phyloP scores from a whole-genome alignment of 257 asterid species.

The Linaria vulgaris region DNA sequence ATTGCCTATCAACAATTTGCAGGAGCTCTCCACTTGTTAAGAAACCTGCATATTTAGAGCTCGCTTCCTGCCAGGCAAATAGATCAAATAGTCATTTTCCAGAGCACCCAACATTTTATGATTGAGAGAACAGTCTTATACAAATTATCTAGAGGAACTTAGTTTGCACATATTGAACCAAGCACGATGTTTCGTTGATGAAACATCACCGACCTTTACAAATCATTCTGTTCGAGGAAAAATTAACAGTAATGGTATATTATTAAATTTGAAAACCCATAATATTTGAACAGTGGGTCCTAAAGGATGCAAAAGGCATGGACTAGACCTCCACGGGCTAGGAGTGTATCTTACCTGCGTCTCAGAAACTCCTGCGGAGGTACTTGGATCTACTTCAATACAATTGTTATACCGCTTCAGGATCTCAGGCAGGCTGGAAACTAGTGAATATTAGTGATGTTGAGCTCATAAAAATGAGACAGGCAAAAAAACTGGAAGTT shows the following conservation, averaged over 20 bases:
- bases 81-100: neutral
- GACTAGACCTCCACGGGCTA: neutral
- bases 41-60: constrained; percentile 29
- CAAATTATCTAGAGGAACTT: too few relatives aligned
- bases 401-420: constrained; percentile 25
- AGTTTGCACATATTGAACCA: too few relatives aligned
- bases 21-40: constrained; percentile 43
- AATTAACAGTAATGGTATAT: neutral
- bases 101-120: too few relatives aligned
- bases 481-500: too few relatives aligned
- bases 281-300: too few relatives aligned
- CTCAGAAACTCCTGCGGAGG: constrained; percentile 13
- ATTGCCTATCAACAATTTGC: constrained; percentile 49
- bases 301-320: too few relatives aligned
- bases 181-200: too few relatives aligned
- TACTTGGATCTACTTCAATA: constrained; percentile 15
- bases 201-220: too few relatives aligned
- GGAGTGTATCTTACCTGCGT: constrained; percentile 21
- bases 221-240: too few relatives aligned
- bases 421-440: constrained; percentile 27
- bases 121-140: too few relatives aligned
- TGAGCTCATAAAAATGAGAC: too few relatives aligned
- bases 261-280: neutral
- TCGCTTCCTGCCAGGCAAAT: constrained; percentile 32
- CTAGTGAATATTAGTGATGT: too few relatives aligned